phyloP scores from a whole-genome alignment of 495 filamentous ascomycete genomes.

The Hypoxylon perforatum region DNA sequence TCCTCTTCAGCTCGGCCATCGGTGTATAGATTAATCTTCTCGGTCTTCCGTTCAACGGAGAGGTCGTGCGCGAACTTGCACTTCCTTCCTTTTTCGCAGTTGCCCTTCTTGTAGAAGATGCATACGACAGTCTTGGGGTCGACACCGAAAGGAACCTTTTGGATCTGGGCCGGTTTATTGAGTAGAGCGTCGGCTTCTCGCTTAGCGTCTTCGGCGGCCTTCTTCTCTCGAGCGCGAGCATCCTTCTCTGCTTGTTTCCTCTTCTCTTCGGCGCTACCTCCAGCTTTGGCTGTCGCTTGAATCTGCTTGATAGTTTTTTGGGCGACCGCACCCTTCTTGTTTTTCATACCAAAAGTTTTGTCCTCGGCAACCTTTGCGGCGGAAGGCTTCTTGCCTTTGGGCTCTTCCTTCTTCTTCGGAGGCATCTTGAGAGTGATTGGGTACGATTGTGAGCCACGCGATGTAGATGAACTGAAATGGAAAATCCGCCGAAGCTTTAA shows the following conservation, averaged over 20 bases:
- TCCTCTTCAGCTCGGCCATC: constrained; percentile 81
- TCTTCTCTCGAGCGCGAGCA: constrained; percentile 84
- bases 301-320: constrained; percentile 90
- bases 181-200: constrained; percentile 81
- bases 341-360: constrained; percentile 99
- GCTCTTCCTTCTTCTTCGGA: constrained; percentile 83
- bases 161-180: constrained; percentile 92
- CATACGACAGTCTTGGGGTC: constrained; percentile 99
- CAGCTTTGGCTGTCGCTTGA: constrained; percentile 72
- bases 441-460: neutral
- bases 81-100: constrained; percentile 96
- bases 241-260: constrained; percentile 88
- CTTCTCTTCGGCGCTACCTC: constrained; percentile 86
- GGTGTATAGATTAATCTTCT: constrained; percentile 92
- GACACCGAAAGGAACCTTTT: constrained; percentile 97
- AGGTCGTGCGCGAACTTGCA: constrained; percentile 98
- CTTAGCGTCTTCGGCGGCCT: constrained; percentile 81
- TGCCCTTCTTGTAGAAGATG: constrained; percentile 93
- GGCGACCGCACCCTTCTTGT: constrained; percentile 93
- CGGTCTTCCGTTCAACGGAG: constrained; percentile 85
- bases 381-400: constrained; percentile 71
- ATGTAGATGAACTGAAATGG: neutral
- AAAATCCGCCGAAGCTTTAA: neutral
- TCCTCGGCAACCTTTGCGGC: constrained; percentile 80
- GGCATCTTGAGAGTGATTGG: constrained; percentile 73